Base-by-base conservation (phyloP, 495 filamentous ascomycete genomes). In the Xylaria scruposa region DNA sequence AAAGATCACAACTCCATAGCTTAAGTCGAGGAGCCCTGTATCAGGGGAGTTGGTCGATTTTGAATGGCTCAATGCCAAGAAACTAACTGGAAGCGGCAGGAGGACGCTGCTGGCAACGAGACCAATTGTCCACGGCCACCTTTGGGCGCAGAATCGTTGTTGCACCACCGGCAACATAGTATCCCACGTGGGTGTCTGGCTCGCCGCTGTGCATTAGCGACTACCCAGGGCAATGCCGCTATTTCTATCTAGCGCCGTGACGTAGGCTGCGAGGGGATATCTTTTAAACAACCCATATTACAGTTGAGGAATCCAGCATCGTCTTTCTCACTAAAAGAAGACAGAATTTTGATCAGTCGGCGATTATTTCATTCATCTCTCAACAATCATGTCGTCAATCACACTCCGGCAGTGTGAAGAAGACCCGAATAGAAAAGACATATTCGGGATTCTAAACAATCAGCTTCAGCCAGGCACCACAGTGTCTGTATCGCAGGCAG, bases 401-500 rank as follows among this genome's bases (percentile, higher is more conserved):
- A 68, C 40, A 0, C 63, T 67, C 9, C 54, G 13, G 29, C 63
- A 67, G 54, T 33, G 31, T 3, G 19, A 62, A 33, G 70, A 61
- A 19, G 63, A 49, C 44, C 54, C 63, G 5, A 10, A 24, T 29
- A 40, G 51, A 42, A 26, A 74, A 49, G 73, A 71, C 19, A 74
- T 78, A 56, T 79, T 82, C 62, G 71, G 73, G 31, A 79, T 78
- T 47, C 75, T 80, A 60, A 76, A 76, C 38, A 24, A 70, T 12
- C 72, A 74, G 26, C 64, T 78, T 51, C 62, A 67, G 19, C 47
- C 58, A 4, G 53, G 26, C 1, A 66, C 51, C 46, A 19, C 66
- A 19, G 38, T 70, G 6, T 62, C 77, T 17, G 54, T 65, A 26
- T 58, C 71, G 4, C 42, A 75, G 42, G 54, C 70, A 31, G 77